Evolutionary conservation across 306 rosid species (phyloP), one percentile per base, ranked within the genome.

Genomic region (Glycyrrhiza uralensis): DNA sequence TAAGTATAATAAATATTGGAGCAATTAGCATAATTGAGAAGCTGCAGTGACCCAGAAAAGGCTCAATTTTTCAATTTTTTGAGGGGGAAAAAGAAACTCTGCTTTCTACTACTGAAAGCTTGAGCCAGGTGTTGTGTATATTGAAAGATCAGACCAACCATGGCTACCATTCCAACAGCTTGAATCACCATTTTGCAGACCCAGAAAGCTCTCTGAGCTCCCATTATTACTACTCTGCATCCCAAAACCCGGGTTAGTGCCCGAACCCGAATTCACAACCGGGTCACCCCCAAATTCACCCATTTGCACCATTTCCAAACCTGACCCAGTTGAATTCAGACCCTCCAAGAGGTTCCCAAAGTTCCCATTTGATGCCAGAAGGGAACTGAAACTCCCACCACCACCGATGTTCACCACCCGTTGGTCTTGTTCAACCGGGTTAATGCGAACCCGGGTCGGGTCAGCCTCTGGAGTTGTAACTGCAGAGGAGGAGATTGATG

Each of bases 131-230:
- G 98, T 87, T 12, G 98, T 87, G 77, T 87, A 93, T 69, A 93
- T 93, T 23, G 98, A 92, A 69, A 90, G 98, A 77, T 90, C 96
- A 66, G 97, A 89, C 98, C 98, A 90, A 11, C 88, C 96, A 83
- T 73, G 81, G 39, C 80, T 71, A 46, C 84, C 85, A 65, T 61
- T 79, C 97, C 98, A 93, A 76, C 80, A 86, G 80, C 81, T 84
- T 50, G 93, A 81, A 72, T 84, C 96, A 30, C 90, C 93, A 69
- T 65, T 87, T 67, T 77, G 84, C 71, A 85, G 10, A 45, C 87
- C 80, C 70, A 87, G 22, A 75, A 80, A 85, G 30, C 76, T 69
- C 66, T 67, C 91, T 7, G 91, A 76, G 29, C 66, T 71, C 36
- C 78, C 74, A 58, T 67, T 24, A 60, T 67, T 24, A 60, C 26